These are phyloP conservation scores for Phaeosphaeriaceae sp. DNA, from an alignment of 2,329 filamentous ascomycete species.

Conservation along the genomic window DNA sequence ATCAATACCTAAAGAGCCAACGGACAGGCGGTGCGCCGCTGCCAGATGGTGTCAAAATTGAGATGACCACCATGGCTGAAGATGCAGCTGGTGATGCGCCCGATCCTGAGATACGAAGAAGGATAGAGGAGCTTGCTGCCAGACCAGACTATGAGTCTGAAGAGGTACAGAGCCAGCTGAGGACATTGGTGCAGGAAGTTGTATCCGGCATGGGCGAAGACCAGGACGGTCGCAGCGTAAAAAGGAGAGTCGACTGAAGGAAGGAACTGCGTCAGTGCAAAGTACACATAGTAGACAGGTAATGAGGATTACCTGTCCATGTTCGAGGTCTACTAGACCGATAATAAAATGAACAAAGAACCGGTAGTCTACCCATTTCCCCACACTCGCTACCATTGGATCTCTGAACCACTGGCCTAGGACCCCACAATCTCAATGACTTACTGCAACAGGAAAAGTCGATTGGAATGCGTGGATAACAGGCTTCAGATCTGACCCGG, in stretches of 20 bases:
- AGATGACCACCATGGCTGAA: slow-evolving; percentile 74
- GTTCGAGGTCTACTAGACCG: no score
- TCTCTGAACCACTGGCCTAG: no score
- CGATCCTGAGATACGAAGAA: slow-evolving; percentile 81
- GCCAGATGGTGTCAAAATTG: slow-evolving; percentile 78
- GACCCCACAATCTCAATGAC: no score
- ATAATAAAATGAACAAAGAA: no score
- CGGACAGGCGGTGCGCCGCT: slow-evolving; percentile 55
- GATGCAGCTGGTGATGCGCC: slow-evolving; percentile 63
- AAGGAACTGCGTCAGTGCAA: no score
- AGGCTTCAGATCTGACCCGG: no score
- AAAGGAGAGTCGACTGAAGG: slow-evolving; percentile 46
- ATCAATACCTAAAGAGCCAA: slow-evolving; percentile 66
- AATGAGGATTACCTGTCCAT: no score
- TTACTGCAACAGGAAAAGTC: no score
- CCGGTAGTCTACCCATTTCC: no score
- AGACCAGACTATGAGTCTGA: slow-evolving; percentile 83
- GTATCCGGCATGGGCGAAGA: slow-evolving; percentile 70
- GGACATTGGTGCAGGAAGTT: slow-evolving; percentile 80
- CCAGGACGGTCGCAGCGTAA: slow-evolving; percentile 60
- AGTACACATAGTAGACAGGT: no score
- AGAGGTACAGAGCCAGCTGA: slow-evolving; percentile 78
- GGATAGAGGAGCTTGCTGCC: slow-evolving; percentile 87
- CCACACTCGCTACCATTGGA: no score
- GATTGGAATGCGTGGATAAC: no score